Base-by-base conservation (phyloP, 2,329 filamentous ascomycete species). In the Monosporascus sp. region DNA sequence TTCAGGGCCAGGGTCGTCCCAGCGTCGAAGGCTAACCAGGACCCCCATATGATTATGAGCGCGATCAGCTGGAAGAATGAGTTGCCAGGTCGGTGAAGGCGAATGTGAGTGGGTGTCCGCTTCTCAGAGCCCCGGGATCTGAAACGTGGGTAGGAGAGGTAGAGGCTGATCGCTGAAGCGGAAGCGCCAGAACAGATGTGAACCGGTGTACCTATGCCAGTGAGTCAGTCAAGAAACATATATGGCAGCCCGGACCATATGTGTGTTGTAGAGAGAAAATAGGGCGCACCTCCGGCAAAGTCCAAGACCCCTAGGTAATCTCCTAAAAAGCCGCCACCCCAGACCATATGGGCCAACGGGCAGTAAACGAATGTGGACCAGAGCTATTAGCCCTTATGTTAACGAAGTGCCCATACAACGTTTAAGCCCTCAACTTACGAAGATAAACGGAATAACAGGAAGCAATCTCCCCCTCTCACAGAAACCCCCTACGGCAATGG, bases 1-100 rank as follows among this genome's bases (percentile, higher is more conserved):
- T 73, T 77, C 24, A 78, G 67, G 0, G 70, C 68, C 5, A 79
- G 64, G 0, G 74, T 76, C 1, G 75, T 78, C 7, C 75, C 75
- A 6, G 75, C 76, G 52, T 78, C 75, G 58, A 78, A 79, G 18
- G 76, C 75, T 7, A 78, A 65, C 75, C 75, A 79, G 1, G 74
- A 73, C 31, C 75, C 75, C 75, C 75, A 79, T 52, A 78, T 78
- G 51, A 74, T 75, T 51, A 78, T 72, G 61, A 78, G 64, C 2
- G 75, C 70, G 5, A 78, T 60, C 4, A 79, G 62, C 53, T 79
- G 75, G 54, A 70, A 75, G 43, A 77, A 68, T 5, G 73, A 72
- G 55, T 78, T 78, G 35, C 76, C 74, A 0, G 75, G 75, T 3
- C 72, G 68, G 55, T 78, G 75, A 17, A 79, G 66, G 17, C 69